Percentiles rank a stretch among this genome's conserved stretches.
Evolutionary conservation across 2,329 filamentous ascomycete species (phyloP).

Genomic region (Plectosphaerella cucumerina): DNA sequence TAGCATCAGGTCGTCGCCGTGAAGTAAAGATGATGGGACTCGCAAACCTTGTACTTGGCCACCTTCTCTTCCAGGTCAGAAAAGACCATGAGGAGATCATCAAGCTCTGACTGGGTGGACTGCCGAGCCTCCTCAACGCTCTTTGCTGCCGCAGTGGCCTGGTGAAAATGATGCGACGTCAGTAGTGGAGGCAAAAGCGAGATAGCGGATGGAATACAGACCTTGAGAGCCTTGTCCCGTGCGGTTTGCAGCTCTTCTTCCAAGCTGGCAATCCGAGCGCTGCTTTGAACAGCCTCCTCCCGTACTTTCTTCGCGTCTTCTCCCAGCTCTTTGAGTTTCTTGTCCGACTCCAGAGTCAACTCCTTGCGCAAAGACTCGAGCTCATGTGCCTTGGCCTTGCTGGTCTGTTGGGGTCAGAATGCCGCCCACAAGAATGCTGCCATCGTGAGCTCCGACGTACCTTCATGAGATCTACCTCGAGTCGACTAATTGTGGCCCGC

Average conservation of each 20-base stretch:
- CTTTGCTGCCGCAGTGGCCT: slow-evolving; percentile 8
- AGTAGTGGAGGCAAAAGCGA: no score
- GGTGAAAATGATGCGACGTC: background rate
- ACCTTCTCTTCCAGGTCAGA: slow-evolving; percentile 76
- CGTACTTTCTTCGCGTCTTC: background rate
- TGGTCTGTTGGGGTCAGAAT: slow-evolving; percentile 38
- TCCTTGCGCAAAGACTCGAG: slow-evolving; percentile 47
- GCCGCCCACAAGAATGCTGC: background rate
- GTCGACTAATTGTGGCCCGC: slow-evolving; percentile 52
- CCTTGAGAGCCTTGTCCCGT: slow-evolving; percentile 15
- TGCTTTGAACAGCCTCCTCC: background rate
- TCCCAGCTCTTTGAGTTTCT: background rate
- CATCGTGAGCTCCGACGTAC: slow-evolving; percentile 24
- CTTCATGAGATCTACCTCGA: slow-evolving; percentile 62
- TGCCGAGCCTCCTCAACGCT: slow-evolving; percentile 60
- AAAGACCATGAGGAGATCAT: slow-evolving; percentile 78
- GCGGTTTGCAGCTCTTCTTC: slow-evolving; percentile 23
- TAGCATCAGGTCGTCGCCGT: slow-evolving; percentile 3
- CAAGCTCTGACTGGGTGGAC: slow-evolving; percentile 66
- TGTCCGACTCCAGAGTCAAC: slow-evolving; percentile 2
- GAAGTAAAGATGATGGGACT: background rate
- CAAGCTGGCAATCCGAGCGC: slow-evolving; percentile 23
- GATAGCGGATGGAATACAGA: background rate
- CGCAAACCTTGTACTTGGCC: slow-evolving; percentile 66
- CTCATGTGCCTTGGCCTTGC: slow-evolving; percentile 57